Percentiles rank a stretch among this genome's conserved stretches.
These are phyloP conservation scores for Actinomucor elegans DNA, from an alignment of 371 early-diverging fungal species.

Conservation along the genomic window DNA sequence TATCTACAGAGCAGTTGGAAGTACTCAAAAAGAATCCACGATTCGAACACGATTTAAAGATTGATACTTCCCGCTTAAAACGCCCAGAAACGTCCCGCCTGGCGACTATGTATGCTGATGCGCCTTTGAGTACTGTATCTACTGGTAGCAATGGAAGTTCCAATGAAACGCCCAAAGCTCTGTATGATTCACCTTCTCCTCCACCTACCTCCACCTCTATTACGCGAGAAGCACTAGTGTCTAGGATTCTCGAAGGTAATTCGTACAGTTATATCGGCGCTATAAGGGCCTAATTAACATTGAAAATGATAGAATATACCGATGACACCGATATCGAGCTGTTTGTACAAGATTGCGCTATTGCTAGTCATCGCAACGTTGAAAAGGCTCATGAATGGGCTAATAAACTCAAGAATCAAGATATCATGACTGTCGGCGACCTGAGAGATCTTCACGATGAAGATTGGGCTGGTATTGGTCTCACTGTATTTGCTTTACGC, in stretches of 20 bases:
- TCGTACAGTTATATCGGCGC: background rate
- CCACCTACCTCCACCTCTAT: constrained; percentile 14
- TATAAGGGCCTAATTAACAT: background rate
- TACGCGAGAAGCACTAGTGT: constrained; percentile 42
- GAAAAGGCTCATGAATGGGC: constrained; percentile 82
- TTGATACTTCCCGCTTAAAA: constrained; percentile 16
- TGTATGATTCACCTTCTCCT: constrained; percentile 15
- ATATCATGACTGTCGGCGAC: constrained; percentile 82
- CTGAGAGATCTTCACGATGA: constrained; percentile 73
- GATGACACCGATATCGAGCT: constrained; percentile 68
- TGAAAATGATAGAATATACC: constrained; percentile 44
- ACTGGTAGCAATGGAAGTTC: constrained; percentile 12
- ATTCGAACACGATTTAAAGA: constrained; percentile 17
- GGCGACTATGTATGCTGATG: background rate
- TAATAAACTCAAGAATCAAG: constrained; percentile 66
- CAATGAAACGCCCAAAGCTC: constrained; percentile 6
- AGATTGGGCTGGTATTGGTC: constrained; percentile 73
- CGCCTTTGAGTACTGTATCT: constrained; percentile 12
- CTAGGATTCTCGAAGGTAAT: constrained; percentile 44
- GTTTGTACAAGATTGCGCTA: constrained; percentile 67
- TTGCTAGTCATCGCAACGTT: constrained; percentile 62
- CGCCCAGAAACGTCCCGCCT: constrained; percentile 3
- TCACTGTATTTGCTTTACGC: constrained; percentile 87
- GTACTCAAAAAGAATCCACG: constrained; percentile 2
- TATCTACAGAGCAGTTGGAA: constrained; percentile 10